Evolutionary conservation across 192 early-diverging fungal species (phyloP), one percentile per base, ranked within the genome.

Genomic region (Chytriomyces confervae): DNA sequence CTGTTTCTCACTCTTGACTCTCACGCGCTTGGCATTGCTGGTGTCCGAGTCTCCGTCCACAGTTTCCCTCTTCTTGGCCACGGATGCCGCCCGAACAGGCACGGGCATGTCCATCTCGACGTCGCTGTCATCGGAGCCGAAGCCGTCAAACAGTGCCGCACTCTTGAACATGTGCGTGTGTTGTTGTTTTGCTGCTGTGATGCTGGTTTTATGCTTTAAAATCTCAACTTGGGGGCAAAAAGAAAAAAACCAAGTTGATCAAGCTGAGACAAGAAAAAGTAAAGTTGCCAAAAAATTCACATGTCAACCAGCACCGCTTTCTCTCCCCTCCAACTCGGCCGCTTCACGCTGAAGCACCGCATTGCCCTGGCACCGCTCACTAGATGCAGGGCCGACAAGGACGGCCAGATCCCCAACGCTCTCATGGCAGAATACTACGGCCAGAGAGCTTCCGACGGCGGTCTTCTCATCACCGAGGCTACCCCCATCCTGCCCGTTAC

Each of bases 361-460:
- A 66, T 83, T 61, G 82, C 51, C 16, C 43, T 83, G 76, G 82
- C 79, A 1, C 82, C 82, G 10, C 53, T 83, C 29, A 83, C 82
- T 36, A 49, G 77, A 16, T 27, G 18, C 57, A 50, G 78, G n/a
- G 50, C 80, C 5, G 62, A 64, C 13, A 29, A 29, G 62, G 29
- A 57, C n/a, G 51, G 7, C 5, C 16, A 72, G 29, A 43, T 80
- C 18, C 80, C 80, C 10, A 50, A 67, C 27, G 61, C 16, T 20
- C 49, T 79, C 9, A 77, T 77, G 69, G 57, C 62, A 29, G 53
- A 48, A 11, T 81, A 81, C 77, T 81, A 81, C 51, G 53, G 10
- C 18, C 76, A 81, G 62, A 50, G 80, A 6, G 69, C 80, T 48
- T 63, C 68, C 29, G 50, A 62, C 16, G 80, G 80, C 50, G 80